These are phyloP conservation scores for Mycena haematopus DNA, from an alignment of 768 basidiomycete genomes.

Conservation along the genomic window DNA sequence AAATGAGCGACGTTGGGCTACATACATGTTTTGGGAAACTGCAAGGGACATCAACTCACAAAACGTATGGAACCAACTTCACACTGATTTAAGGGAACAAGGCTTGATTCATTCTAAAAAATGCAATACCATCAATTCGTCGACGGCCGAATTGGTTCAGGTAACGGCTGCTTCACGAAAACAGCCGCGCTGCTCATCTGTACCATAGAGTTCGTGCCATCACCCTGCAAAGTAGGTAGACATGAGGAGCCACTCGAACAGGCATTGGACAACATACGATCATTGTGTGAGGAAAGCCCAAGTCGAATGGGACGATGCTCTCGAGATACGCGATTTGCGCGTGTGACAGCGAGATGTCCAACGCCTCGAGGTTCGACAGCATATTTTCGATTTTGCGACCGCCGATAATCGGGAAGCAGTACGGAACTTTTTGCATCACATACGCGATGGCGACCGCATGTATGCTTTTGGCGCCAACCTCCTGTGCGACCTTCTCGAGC, in stretches of 20 bases:
- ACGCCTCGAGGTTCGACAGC: conserved; percentile 54
- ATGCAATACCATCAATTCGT: not conserved
- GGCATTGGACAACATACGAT: conserved; percentile 36
- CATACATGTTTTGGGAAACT: too few relatives aligned
- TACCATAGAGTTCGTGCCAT: not conserved
- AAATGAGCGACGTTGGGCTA: too few relatives aligned
- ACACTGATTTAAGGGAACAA: not conserved
- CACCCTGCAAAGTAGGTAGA: not conserved
- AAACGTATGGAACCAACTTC: not conserved
- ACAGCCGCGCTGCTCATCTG: conserved; percentile 1
- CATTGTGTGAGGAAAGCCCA: conserved; percentile 49
- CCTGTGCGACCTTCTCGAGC: conserved; percentile 56
- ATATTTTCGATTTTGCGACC: conserved; percentile 61
- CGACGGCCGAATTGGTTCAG: conserved; percentile 11
- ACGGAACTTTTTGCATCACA: conserved; percentile 59
- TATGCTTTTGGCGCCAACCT: conserved; percentile 55
- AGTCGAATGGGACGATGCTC: conserved; percentile 47
- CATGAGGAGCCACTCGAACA: not conserved
- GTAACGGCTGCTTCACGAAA: conserved; percentile 8
- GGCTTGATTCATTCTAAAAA: not conserved
- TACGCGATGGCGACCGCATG: conserved; percentile 62
- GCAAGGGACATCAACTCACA: not conserved
- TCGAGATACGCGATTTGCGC: conserved; percentile 57
- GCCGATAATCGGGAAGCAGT: conserved; percentile 41
- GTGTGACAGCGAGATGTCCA: conserved; percentile 50